Percentiles rank a stretch among this genome's conserved stretches.
phyloP scores from a whole-genome alignment of 2,329 filamentous ascomycete genomes.

The Trichoderma koningiopsis region DNA sequence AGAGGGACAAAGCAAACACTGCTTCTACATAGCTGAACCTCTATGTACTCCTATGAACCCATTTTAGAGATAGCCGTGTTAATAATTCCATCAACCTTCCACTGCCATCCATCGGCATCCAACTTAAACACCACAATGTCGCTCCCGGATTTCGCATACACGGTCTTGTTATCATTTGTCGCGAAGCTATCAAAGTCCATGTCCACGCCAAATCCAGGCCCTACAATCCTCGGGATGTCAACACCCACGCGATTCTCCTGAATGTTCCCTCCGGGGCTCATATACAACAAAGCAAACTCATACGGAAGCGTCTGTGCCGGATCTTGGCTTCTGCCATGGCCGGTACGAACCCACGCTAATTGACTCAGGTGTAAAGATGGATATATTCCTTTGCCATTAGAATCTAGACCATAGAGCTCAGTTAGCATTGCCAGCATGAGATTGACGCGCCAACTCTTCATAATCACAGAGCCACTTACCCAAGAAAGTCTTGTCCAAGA shows the following conservation, averaged over 20 bases:
- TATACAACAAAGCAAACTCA: conserved; percentile 29
- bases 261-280: conserved; percentile 23
- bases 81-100: conserved; percentile 24
- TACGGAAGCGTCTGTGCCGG: conserved; percentile 22
- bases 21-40: not conserved
- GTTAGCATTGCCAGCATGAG: not conserved
- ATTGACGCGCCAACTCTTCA: not conserved
- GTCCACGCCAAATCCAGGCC: conserved; percentile 23
- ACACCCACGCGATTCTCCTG: conserved; percentile 28
- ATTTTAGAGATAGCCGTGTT: conserved; percentile 13
- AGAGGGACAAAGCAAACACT: not conserved
- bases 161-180: conserved; percentile 27
- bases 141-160: conserved; percentile 29
- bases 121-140: conserved; percentile 28
- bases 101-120: conserved; percentile 22
- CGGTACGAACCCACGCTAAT: conserved; percentile 29
- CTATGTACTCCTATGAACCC: not conserved
- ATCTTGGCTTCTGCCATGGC: not conserved
- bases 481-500: conserved; percentile 24
- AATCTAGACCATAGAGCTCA: conserved; percentile 13
- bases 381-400: conserved; percentile 12
- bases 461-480: conserved; percentile 19
- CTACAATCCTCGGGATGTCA: conserved; percentile 10
- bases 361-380: conserved; percentile 24
- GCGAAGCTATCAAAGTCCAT: conserved; percentile 25